These are phyloP conservation scores for Globisporangium canariense DNA, from an alignment of 352 stramenopile species.

Conservation along the genomic window DNA sequence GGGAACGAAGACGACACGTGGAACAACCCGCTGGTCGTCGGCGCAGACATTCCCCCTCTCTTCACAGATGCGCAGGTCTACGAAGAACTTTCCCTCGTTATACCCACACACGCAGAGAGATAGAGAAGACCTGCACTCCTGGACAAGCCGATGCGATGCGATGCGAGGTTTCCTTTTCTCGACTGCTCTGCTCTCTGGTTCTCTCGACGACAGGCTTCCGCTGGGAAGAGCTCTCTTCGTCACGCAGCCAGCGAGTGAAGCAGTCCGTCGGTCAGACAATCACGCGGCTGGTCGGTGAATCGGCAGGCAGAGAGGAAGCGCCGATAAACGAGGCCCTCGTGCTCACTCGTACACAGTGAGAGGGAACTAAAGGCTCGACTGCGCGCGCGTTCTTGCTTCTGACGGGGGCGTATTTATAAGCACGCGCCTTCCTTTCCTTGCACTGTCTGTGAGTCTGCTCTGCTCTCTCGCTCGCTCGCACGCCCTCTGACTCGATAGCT, in stretches of 20 bases:
- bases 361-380: neutral
- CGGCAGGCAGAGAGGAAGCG: neutral
- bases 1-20: conserved; percentile 23
- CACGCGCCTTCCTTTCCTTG: neutral
- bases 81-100: neutral
- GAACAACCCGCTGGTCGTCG: conserved; percentile 23
- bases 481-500: conserved; percentile 8
- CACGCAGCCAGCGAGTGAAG: neutral
- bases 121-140: neutral
- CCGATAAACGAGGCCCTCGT: neutral
- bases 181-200: neutral
- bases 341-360: conserved; percentile 1
- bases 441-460: neutral
- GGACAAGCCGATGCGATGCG: neutral
- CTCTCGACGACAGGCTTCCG: neutral
- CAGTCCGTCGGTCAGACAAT: neutral
- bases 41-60: conserved; percentile 10
- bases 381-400: neutral
- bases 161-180: neutral
- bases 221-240: too few relatives aligned
- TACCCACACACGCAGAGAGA: neutral
- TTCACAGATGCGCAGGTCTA: neutral
- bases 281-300: neutral
- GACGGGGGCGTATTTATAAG: conserved; percentile 6
- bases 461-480: neutral